These are phyloP conservation scores for Aethionema arabicum DNA, from an alignment of 345 rosid species.

Conservation along the genomic window DNA sequence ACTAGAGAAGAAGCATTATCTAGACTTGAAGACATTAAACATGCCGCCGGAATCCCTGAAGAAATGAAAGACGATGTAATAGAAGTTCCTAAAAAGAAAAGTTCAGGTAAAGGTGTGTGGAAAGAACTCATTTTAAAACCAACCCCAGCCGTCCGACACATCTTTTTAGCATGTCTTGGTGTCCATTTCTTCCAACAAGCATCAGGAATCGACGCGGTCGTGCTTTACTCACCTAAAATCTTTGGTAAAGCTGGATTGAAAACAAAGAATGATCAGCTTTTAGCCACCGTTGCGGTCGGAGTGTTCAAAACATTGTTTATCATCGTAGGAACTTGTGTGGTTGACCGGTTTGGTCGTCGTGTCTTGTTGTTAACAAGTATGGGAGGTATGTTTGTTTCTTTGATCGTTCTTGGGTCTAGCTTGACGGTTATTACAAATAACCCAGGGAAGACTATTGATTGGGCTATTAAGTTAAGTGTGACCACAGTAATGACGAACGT, in stretches of 20 bases:
- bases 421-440: conserved; percentile 33
- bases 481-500: conserved; percentile 51
- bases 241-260: conserved; percentile 57
- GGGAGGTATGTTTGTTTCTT: conserved; percentile 51
- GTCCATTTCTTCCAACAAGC: conserved; percentile 74
- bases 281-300: conserved; percentile 59
- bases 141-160: conserved; percentile 47
- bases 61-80: conserved; percentile 47
- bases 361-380: conserved; percentile 62
- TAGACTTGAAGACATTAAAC: conserved; percentile 49
- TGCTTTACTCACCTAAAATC: conserved; percentile 61
- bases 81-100: conserved; percentile 18
- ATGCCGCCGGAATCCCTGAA: conserved; percentile 34
- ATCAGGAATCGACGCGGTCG: conserved; percentile 68
- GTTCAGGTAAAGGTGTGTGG: conserved; percentile 52
- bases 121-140: conserved; percentile 55
- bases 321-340: conserved; percentile 49
- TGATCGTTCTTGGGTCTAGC: conserved; percentile 48
- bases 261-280: conserved; percentile 45
- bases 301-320: conserved; percentile 48
- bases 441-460: conserved; percentile 35
- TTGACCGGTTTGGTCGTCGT: conserved; percentile 62
- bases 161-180: conserved; percentile 58
- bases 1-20: conserved; percentile 47
- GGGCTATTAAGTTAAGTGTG: conserved; percentile 49